Percentiles rank a stretch among this genome's conserved stretches.
These are phyloP conservation scores for Penicillium sp. DNA, from an alignment of 2,329 filamentous ascomycete species.

Conservation along the genomic window DNA sequence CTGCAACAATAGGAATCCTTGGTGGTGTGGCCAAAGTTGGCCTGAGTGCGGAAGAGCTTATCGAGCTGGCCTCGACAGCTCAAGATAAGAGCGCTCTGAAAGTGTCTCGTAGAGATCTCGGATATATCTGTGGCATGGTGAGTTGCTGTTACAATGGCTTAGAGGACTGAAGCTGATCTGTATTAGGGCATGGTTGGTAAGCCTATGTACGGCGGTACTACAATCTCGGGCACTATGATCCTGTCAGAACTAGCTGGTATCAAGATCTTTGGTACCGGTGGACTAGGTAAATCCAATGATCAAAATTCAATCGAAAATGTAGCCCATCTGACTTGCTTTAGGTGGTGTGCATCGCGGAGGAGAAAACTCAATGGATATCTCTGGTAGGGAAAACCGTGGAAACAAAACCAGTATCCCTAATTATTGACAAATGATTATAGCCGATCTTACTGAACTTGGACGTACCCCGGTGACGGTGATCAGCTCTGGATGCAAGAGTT, in stretches of 20 bases:
- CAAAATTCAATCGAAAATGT: not conserved
- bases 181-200: conserved; percentile 63
- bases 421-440: conserved; percentile 39
- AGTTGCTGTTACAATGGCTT: conserved; percentile 24
- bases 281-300: conserved; percentile 58
- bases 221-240: conserved; percentile 89
- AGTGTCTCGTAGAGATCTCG: conserved; percentile 82
- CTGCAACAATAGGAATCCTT: conserved; percentile 86
- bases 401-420: not conserved
- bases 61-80: conserved; percentile 65
- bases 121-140: conserved; percentile 76
- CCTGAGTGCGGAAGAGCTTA: conserved; percentile 69
- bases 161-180: conserved; percentile 3
- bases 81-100: conserved; percentile 71
- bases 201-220: conserved; percentile 82
- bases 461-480: conserved; percentile 85
- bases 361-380: conserved; percentile 85
- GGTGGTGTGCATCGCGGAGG: conserved; percentile 88
- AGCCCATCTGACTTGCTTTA: conserved; percentile 23
- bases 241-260: conserved; percentile 85
- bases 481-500: conserved; percentile 90
- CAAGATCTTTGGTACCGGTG: conserved; percentile 89
- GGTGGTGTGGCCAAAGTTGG: conserved; percentile 82
- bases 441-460: conserved; percentile 90
- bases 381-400: conserved; percentile 42